These are phyloP conservation scores for Solanum infundibuliforme DNA, from an alignment of 257 asterid species.

Conservation along the genomic window DNA sequence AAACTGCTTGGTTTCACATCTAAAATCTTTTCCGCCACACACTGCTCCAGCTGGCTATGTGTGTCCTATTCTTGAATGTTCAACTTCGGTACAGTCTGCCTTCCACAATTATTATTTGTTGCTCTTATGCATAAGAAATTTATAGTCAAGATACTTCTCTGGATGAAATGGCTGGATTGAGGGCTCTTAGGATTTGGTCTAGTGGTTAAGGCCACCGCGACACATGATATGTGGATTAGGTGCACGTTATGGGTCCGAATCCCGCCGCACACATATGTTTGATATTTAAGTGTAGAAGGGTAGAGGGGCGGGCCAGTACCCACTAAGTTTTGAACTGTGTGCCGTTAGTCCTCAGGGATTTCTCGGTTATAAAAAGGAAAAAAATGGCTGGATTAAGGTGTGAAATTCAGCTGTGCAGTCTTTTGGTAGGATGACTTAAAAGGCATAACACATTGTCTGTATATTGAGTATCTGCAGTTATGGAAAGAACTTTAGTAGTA, in stretches of 20 bases:
- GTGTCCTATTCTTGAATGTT: slow-evolving; percentile 52
- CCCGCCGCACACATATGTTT: background rate
- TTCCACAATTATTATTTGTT: background rate
- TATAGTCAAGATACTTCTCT: background rate
- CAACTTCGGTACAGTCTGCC: slow-evolving; percentile 46
- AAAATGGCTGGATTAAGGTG: background rate
- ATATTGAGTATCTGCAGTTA: background rate
- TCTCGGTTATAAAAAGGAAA: background rate
- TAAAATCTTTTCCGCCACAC: slow-evolving; percentile 66
- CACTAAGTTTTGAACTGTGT: background rate
- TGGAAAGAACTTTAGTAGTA: background rate
- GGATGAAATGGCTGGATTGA: background rate
- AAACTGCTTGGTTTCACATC: slow-evolving; percentile 67
- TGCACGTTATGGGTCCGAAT: background rate
- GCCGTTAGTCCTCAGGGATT: background rate
- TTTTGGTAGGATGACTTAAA: background rate
- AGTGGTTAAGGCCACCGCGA: background rate
- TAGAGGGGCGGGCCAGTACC: background rate
- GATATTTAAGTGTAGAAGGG: background rate
- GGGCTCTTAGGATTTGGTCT: background rate
- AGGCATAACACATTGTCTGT: background rate
- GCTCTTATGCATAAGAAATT: background rate
- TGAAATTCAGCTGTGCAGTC: background rate
- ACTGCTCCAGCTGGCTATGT: slow-evolving; percentile 86
- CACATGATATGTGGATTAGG: background rate